Percentiles rank a stretch among this genome's conserved stretches.
Evolutionary conservation across 1,284 basidiomycete species (phyloP).

Genomic region (Naganishia sp.): DNA sequence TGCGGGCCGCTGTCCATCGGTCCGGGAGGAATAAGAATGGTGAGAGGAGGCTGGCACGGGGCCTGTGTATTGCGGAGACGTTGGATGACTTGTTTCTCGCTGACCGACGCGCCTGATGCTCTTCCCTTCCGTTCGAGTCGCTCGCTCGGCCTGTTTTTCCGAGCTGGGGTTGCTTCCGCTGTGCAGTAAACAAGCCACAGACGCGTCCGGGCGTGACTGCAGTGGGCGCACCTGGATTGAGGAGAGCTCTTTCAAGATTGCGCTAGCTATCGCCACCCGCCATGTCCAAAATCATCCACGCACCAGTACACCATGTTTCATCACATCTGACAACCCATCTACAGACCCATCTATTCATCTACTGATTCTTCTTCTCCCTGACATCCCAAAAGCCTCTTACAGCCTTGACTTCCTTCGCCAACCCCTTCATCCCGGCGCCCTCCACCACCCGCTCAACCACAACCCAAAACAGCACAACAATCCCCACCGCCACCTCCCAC

Average conservation of each 20-base stretch:
- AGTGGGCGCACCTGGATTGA: no score
- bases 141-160: no score
- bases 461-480: conserved; percentile 36
- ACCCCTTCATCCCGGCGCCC: conserved; percentile 25
- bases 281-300: no score
- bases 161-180: not conserved
- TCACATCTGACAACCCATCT: not conserved
- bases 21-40: not conserved
- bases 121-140: no score
- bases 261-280: no score
- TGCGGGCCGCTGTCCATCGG: not conserved
- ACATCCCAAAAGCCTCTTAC: conserved; percentile 36
- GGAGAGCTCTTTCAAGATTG: no score
- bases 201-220: conserved; percentile 6
- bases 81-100: no score
- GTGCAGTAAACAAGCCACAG: not conserved
- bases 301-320: no score
- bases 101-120: no score
- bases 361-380: conserved; percentile 13
- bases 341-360: not conserved
- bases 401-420: conserved; percentile 33
- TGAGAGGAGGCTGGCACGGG: not conserved
- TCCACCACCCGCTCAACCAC: conserved; percentile 37
- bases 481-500: conserved; percentile 38
- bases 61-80: not conserved